Evolutionary conservation across 2,329 filamentous ascomycete species (phyloP).

Genomic region (Aplosporella prunicola): DNA sequence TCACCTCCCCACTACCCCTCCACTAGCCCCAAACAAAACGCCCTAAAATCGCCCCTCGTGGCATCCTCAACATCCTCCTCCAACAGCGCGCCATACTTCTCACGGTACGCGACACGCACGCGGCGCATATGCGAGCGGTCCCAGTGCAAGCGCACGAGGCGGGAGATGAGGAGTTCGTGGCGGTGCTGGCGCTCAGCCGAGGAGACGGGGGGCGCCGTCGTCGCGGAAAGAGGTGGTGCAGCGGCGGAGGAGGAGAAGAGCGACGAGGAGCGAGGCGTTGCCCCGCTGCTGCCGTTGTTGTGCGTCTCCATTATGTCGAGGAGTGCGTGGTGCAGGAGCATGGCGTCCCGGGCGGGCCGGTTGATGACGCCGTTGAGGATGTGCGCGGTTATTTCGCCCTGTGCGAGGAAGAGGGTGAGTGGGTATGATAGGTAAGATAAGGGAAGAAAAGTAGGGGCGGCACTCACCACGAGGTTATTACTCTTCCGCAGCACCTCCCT

Average conservation of each 20-base stretch:
- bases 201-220: conserved; percentile 1
- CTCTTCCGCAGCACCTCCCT: conserved; percentile 80
- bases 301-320: conserved; percentile 39
- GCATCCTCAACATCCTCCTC: conserved; percentile 71
- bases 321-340: conserved; percentile 84
- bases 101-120: conserved; percentile 70
- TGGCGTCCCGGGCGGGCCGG: conserved; percentile 81
- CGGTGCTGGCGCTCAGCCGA: conserved; percentile 45
- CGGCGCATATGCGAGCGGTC: conserved; percentile 70
- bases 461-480: conserved; percentile 79
- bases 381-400: conserved; percentile 92
- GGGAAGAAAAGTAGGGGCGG: background rate
- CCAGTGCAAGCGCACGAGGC: conserved; percentile 88
- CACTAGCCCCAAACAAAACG: conserved; percentile 60
- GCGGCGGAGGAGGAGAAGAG: conserved; percentile 14
- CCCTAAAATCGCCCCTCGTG: conserved; percentile 65
- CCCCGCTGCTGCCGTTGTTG: conserved; percentile 16
- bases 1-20: conserved; percentile 19
- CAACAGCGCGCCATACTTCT: conserved; percentile 65
- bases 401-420: conserved; percentile 3
- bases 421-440: background rate
- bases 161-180: conserved; percentile 76
- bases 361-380: conserved; percentile 97
- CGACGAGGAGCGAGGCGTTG: conserved; percentile 12
- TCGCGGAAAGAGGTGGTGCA: conserved; percentile 22